Conservation (phyloP, 805 yeast genomes). For the Cyberlindnera mississippiensis region DNA sequence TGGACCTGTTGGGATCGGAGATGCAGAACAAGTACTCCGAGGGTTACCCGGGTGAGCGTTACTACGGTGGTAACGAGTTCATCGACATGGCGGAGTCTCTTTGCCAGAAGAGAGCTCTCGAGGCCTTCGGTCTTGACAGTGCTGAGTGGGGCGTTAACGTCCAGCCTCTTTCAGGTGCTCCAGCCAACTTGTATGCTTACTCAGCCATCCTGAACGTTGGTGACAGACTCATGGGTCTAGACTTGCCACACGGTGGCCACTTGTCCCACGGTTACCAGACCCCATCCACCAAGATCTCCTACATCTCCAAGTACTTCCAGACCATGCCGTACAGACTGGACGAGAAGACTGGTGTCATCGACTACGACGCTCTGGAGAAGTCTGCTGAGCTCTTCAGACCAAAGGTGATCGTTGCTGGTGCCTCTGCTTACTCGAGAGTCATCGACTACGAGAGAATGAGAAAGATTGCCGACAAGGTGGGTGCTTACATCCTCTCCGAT, state of each 20-base stretch:
- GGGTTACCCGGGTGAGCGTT: slow-evolving; percentile 98
- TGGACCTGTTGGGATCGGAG: slow-evolving; percentile 95
- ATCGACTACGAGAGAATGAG: slow-evolving; percentile 90
- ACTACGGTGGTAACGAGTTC: slow-evolving; percentile 97
- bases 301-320: slow-evolving; percentile 89
- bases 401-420: slow-evolving; percentile 92
- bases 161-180: slow-evolving; percentile 93
- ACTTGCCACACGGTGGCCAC: slow-evolving; percentile 98
- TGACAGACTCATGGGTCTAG: slow-evolving; percentile 95
- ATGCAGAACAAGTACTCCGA: slow-evolving; percentile 98
- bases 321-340: slow-evolving; percentile 96
- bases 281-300: slow-evolving; percentile 81
- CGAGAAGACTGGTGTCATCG: slow-evolving; percentile 83
- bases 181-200: slow-evolving; percentile 92
- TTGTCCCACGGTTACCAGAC: slow-evolving; percentile 97
- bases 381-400: slow-evolving; percentile 89
- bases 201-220: slow-evolving; percentile 85
- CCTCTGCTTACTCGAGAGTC: slow-evolving; percentile 90
- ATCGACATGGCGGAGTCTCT: slow-evolving; percentile 90
- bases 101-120: slow-evolving; percentile 90
- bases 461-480: slow-evolving; percentile 86
- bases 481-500: slow-evolving; percentile 88
- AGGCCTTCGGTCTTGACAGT: slow-evolving; percentile 72
- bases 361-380: slow-evolving; percentile 81
- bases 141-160: slow-evolving; percentile 97